phyloP scores from a whole-genome alignment of 148 eudicot genomes.

The Rheum nobile region DNA sequence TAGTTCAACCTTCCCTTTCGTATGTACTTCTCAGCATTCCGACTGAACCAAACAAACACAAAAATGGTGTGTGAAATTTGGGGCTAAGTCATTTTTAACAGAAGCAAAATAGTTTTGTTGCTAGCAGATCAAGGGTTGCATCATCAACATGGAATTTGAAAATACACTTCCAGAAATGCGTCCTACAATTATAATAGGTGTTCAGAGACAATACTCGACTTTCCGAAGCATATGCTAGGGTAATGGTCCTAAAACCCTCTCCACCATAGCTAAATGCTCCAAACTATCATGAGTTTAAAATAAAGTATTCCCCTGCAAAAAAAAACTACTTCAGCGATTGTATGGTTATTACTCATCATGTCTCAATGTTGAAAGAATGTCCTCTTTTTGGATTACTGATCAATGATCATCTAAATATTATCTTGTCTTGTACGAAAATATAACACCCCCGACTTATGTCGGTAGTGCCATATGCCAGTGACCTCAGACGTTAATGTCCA shows the following conservation, averaged over 20 bases:
- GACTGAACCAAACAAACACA: conserved; percentile 22
- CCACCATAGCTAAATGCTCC: conserved; percentile 56
- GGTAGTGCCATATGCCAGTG: no score
- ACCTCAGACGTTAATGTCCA: no score
- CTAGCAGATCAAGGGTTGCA: neutral
- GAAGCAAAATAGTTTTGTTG: neutral
- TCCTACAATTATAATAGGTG: neutral
- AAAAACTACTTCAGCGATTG: neutral
- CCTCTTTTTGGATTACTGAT: no score
- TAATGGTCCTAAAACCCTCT: conserved; percentile 45
- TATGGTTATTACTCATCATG: no score
- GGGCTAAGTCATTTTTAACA: neutral
- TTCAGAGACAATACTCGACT: conserved; percentile 25
- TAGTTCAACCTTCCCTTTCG: conserved; percentile 56
- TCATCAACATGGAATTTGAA: neutral
- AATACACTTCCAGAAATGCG: neutral
- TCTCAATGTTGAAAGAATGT: no score
- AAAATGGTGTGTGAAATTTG: neutral
- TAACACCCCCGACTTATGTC: no score
- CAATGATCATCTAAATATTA: no score
- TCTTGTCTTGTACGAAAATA: no score
- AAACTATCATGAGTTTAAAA: conserved; percentile 9
- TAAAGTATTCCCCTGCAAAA: conserved; percentile 13
- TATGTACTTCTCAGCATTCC: conserved; percentile 48
- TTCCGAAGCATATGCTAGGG: conserved; percentile 48